Evolutionary conservation across 495 filamentous ascomycete species (phyloP).

Genomic region (Lasiosphaeria ovina): DNA sequence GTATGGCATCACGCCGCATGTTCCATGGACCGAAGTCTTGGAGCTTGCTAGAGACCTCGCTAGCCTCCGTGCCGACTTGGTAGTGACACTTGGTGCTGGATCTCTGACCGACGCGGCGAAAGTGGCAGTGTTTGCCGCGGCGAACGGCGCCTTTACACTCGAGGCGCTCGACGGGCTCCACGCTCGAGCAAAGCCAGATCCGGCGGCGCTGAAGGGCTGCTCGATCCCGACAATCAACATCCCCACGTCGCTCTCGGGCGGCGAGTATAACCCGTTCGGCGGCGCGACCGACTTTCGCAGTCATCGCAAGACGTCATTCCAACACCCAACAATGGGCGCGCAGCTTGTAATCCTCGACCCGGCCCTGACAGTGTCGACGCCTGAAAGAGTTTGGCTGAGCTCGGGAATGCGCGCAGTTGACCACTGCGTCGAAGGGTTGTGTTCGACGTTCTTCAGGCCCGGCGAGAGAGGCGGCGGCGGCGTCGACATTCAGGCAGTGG

Average conservation of each 20-base stretch:
- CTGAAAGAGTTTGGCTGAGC: slow-evolving; percentile 58
- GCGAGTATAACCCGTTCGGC: slow-evolving; percentile 57
- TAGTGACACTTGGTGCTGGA: slow-evolving; percentile 62
- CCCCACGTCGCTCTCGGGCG: slow-evolving; percentile 62
- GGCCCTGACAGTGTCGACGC: slow-evolving; percentile 52
- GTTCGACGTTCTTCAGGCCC: slow-evolving; percentile 34
- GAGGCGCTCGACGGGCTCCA: slow-evolving; percentile 46
- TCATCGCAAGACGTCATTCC: slow-evolving; percentile 54
- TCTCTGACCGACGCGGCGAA: slow-evolving; percentile 63
- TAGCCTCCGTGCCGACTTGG: slow-evolving; percentile 49
- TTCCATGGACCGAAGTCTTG: slow-evolving; percentile 58
- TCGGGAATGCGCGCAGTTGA: slow-evolving; percentile 63
- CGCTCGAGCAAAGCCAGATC: slow-evolving; percentile 15
- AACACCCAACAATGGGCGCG: slow-evolving; percentile 45
- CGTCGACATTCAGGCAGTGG: slow-evolving; percentile 2
- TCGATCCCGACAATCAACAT: slow-evolving; percentile 58
- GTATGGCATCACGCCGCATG: slow-evolving; percentile 59
- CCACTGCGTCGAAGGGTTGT: slow-evolving; percentile 62
- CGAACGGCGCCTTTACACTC: slow-evolving; percentile 47
- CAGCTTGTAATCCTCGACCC: slow-evolving; percentile 60
- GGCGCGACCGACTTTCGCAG: slow-evolving; percentile 55
- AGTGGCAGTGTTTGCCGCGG: slow-evolving; percentile 46
- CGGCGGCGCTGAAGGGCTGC: slow-evolving; percentile 25
- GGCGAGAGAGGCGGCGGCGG: slow-evolving; percentile 34
- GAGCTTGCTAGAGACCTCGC: slow-evolving; percentile 51